Conservation (phyloP, 1,284 basidiomycete species). For the Moniliophthora roreri region DNA sequence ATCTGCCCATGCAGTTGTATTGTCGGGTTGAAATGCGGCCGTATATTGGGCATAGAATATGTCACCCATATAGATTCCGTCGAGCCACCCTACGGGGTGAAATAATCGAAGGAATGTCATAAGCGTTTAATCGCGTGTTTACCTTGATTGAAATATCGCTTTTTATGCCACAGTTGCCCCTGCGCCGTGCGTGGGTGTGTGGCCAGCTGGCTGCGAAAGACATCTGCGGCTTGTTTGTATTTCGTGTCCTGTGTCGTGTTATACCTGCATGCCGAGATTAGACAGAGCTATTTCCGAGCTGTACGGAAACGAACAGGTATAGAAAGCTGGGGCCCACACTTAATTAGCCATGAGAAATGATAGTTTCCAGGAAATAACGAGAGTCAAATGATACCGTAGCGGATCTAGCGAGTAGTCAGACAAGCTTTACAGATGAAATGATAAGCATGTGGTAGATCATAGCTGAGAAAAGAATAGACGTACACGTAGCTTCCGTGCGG, state of each 20-base stretch:
- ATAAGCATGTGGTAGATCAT: neutral
- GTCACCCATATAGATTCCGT: slow-evolving; percentile 50
- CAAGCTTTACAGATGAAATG: slow-evolving; percentile 17
- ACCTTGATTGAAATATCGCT: slow-evolving; percentile 43
- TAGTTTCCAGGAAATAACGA: neutral
- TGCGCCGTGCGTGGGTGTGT: slow-evolving; percentile 40
- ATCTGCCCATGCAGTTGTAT: slow-evolving; percentile 45
- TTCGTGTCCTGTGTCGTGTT: slow-evolving; percentile 32
- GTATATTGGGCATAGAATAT: slow-evolving; percentile 45
- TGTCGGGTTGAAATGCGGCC: slow-evolving; percentile 33
- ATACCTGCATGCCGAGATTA: slow-evolving; percentile 23
- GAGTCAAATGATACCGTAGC: slow-evolving; percentile 21
- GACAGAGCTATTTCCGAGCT: neutral
- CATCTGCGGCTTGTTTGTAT: slow-evolving; percentile 39
- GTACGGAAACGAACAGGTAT: slow-evolving; percentile 27
- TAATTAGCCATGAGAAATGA: neutral
- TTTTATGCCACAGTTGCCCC: slow-evolving; percentile 46
- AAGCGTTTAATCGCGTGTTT: neutral
- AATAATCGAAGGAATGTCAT: neutral
- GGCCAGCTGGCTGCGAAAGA: slow-evolving; percentile 37
- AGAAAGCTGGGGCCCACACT: slow-evolving; percentile 39
- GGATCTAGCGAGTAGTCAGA: slow-evolving; percentile 34
- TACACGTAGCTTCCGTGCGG: slow-evolving; percentile 38
- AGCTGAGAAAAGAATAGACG: slow-evolving; percentile 10
- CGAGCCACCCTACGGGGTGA: slow-evolving; percentile 40